Percentiles rank a stretch among this genome's conserved stretches.
phyloP scores from a whole-genome alignment of 139 green algal genomes.

The Gonium pectorale region DNA sequence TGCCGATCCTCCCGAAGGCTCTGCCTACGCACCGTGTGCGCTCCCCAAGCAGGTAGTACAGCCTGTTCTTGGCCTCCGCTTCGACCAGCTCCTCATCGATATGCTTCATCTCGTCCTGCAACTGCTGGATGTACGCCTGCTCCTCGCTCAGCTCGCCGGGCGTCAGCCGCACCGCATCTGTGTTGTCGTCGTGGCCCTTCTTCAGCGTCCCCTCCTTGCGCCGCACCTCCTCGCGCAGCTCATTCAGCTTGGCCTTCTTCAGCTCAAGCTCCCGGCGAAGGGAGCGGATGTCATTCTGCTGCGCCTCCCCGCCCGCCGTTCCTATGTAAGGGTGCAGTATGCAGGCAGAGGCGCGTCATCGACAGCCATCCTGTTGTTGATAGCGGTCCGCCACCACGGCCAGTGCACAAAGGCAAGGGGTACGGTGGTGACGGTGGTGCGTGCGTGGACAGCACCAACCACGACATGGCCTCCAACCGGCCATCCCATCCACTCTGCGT shows the following conservation, averaged over 20 bases:
- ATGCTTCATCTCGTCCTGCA: slow-evolving; percentile 73
- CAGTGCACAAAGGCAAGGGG: too few relatives aligned
- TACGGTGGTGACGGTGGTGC: not conserved
- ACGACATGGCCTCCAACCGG: too few relatives aligned
- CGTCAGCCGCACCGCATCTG: slow-evolving; percentile 57
- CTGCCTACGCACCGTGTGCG: slow-evolving; percentile 76
- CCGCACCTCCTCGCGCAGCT: slow-evolving; percentile 68
- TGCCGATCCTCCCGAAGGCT: too few relatives aligned
- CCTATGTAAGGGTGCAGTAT: slow-evolving; percentile 42
- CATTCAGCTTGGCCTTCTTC: slow-evolving; percentile 89
- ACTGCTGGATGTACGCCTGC: slow-evolving; percentile 70
- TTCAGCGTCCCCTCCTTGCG: slow-evolving; percentile 42
- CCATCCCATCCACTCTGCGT: not conserved
- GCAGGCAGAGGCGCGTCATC: too few relatives aligned
- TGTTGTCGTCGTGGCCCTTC: slow-evolving; percentile 65
- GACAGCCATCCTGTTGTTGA: too few relatives aligned
- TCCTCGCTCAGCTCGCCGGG: slow-evolving; percentile 59
- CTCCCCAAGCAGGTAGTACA: slow-evolving; percentile 87
- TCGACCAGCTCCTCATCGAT: slow-evolving; percentile 84
- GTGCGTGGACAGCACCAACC: too few relatives aligned
- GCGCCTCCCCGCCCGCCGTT: slow-evolving; percentile 83
- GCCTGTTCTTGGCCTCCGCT: slow-evolving; percentile 87
- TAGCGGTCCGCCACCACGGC: too few relatives aligned
- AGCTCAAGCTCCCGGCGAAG: slow-evolving; percentile 82
- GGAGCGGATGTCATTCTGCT: slow-evolving; percentile 81